Conservation (phyloP, 2,329 filamentous ascomycete genomes). For the Aspergillus sp. region DNA sequence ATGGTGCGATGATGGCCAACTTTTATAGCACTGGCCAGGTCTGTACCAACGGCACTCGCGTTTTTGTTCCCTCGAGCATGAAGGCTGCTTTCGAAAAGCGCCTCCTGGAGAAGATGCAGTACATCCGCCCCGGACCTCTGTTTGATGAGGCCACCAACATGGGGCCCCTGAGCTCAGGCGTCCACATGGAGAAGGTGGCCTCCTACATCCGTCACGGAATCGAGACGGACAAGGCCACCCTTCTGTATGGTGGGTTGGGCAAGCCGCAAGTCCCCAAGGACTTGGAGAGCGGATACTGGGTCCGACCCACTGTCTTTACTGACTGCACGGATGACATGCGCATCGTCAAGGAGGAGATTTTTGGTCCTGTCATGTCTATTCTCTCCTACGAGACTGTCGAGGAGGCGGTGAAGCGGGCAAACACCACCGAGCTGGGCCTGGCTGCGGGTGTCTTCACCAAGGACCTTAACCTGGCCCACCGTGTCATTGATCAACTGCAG, state of each 20-base stretch:
- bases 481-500: conserved; percentile 69
- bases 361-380: conserved; percentile 83
- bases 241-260: conserved; percentile 71
- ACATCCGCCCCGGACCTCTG: conserved; percentile 71
- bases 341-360: conserved; percentile 81
- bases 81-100: conserved; percentile 68
- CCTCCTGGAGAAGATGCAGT: conserved; percentile 69
- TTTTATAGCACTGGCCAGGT: conserved; percentile 91
- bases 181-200: conserved; percentile 76
- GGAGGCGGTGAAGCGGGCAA: conserved; percentile 71
- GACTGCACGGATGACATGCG: conserved; percentile 82
- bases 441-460: conserved; percentile 82
- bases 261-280: conserved; percentile 58
- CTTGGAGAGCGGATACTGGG: conserved; percentile 72
- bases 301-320: conserved; percentile 80
- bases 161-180: conserved; percentile 75
- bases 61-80: conserved; percentile 72
- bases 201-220: conserved; percentile 75
- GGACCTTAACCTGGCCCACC: conserved; percentile 72
- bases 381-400: conserved; percentile 71
- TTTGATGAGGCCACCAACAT: conserved; percentile 76
- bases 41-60: conserved; percentile 88
- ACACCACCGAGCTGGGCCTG: conserved; percentile 74
- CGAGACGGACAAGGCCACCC: conserved; percentile 69
- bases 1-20: conserved; percentile 91